Evolutionary conservation across 2,329 filamentous ascomycete genomes (phyloP).

Genomic region (Karstenula rhodostoma): DNA sequence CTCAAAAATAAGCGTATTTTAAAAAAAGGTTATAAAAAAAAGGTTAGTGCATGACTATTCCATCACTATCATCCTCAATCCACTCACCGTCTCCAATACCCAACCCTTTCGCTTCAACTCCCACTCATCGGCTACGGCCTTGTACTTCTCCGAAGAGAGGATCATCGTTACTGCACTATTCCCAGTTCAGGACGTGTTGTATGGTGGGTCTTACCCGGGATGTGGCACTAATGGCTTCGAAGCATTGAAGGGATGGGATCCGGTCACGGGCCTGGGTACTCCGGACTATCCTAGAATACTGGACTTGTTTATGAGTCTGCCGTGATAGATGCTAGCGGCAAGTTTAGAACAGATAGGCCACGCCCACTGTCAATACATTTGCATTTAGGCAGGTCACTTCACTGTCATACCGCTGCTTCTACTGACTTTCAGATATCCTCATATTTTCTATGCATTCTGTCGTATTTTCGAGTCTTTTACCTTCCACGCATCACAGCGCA

Average conservation of each 20-base stretch:
- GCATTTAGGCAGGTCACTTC: too few species aligned
- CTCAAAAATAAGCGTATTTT: too few species aligned
- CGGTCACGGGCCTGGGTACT: constrained; percentile 29
- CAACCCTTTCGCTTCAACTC: constrained; percentile 15
- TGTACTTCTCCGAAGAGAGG: constrained; percentile 22
- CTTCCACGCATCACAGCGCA: background rate
- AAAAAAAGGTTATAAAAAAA: too few species aligned
- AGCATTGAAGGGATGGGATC: constrained; percentile 32
- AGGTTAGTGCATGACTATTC: constrained; percentile 18
- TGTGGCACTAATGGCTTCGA: constrained; percentile 38
- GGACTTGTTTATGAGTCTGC: constrained; percentile 14
- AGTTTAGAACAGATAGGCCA: background rate
- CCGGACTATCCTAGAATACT: constrained; percentile 19
- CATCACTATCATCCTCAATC: constrained; percentile 22
- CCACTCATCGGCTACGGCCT: constrained; percentile 24
- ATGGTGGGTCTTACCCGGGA: constrained; percentile 31
- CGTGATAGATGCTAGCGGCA: background rate
- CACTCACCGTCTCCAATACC: constrained; percentile 18
- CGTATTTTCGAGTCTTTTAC: background rate
- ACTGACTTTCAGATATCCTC: too few species aligned
- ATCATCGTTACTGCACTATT: constrained; percentile 26
- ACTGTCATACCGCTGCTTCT: too few species aligned
- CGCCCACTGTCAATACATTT: too few species aligned
- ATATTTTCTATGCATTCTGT: too few species aligned
- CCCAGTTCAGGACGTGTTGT: constrained; percentile 21